phyloP scores from a whole-genome alignment of 306 rosid genomes.

The Coriaria nepalensis region DNA sequence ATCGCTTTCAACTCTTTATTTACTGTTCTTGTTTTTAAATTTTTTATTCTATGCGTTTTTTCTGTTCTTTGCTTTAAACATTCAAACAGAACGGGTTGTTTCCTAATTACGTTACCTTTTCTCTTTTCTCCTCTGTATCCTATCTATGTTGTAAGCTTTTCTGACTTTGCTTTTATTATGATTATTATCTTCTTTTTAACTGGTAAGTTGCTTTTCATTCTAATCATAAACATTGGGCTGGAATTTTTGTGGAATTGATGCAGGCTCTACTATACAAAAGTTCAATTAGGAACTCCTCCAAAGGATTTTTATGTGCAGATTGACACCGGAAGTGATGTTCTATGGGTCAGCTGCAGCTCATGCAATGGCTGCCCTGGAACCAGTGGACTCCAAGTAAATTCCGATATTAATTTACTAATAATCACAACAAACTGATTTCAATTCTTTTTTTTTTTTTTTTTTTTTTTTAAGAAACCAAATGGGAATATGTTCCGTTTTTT shows the following conservation, averaged over 20 bases:
- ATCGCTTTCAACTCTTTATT: not conserved
- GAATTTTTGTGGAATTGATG: not conserved
- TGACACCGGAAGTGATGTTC: conserved; percentile 76
- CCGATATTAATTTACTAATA: no score
- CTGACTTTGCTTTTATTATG: not conserved
- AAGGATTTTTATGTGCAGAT: conserved; percentile 53
- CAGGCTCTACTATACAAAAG: conserved; percentile 57
- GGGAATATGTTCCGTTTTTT: conserved; percentile 13
- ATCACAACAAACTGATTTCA: no score
- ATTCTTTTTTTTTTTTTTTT: not conserved
- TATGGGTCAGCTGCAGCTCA: conserved; percentile 56
- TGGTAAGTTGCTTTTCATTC: no score
- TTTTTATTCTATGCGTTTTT: not conserved
- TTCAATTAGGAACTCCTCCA: conserved; percentile 63
- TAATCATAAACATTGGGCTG: no score
- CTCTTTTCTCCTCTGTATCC: not conserved
- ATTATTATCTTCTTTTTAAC: no score
- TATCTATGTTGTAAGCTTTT: not conserved
- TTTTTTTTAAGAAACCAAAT: not conserved
- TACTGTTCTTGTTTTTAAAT: not conserved
- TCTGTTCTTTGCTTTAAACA: no score
- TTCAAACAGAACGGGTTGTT: no score
- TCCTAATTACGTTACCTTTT: no score
- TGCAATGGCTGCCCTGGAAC: conserved; percentile 65
- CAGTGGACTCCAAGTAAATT: conserved; percentile 48